A percentile compares a stretch with the other conserved stretches of the same genome.
Evolutionary conservation across 179 eudicot species (phyloP).

Genomic region (Camellia oleifera): DNA sequence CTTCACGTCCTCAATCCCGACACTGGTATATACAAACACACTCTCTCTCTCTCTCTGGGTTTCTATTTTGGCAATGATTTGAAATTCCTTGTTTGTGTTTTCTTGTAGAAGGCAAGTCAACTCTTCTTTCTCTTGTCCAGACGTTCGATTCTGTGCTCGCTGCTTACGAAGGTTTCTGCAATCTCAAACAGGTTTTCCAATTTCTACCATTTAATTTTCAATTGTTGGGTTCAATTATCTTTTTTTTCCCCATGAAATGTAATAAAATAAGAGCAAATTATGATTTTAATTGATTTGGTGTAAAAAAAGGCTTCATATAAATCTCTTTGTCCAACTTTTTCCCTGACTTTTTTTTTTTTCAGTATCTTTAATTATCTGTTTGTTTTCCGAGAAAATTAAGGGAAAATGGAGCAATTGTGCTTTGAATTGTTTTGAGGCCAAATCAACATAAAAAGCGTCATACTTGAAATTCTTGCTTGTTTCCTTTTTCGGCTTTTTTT

Average conservation of each 20-base stretch:
- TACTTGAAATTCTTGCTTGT: background rate
- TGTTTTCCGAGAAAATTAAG: background rate
- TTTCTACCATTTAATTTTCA: background rate
- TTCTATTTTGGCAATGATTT: background rate
- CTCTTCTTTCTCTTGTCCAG: slow-evolving; percentile 64
- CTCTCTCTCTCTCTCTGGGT: background rate
- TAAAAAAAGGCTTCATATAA: too few relatives aligned
- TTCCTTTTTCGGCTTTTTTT: background rate
- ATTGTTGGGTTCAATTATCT: background rate
- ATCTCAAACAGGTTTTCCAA: slow-evolving; percentile 67
- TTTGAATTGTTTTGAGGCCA: background rate
- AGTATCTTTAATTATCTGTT: background rate
- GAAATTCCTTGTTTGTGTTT: background rate
- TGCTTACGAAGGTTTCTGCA: slow-evolving; percentile 93
- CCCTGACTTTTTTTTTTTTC: background rate
- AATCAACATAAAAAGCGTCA: background rate
- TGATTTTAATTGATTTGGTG: background rate
- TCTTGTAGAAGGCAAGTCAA: slow-evolving; percentile 71
- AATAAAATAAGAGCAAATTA: background rate
- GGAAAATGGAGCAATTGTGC: background rate
- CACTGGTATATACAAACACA: slow-evolving; percentile 32
- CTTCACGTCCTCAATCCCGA: slow-evolving; percentile 55
- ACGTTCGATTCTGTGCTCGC: slow-evolving; percentile 84
- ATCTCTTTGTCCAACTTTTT: background rate
- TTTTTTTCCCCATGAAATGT: background rate